Base-by-base conservation (phyloP, 768 basidiomycete genomes). In the Rickenella mellea region DNA sequence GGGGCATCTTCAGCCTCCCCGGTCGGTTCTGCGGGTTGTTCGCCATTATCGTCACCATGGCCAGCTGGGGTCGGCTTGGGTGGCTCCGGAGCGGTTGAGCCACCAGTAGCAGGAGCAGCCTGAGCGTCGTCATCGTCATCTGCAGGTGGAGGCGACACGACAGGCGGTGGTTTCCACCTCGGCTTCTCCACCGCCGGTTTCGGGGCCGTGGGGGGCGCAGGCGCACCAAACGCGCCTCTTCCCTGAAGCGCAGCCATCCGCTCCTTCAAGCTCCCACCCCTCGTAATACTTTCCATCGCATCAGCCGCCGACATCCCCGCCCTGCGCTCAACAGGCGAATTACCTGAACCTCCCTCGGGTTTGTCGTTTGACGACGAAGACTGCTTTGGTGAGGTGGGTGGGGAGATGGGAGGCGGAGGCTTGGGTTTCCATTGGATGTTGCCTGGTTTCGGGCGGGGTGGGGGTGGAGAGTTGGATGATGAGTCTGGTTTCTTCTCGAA, bases 181-280 rank as follows among this genome's bases (percentile, higher is more conserved):
- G 85, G 84, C 50, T 79, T 81, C 53, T 82, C 80, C 22, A 68
- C 57, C 1, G 72, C 63, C 5, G 81, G 79, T 44, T 77, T 74
- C 1, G 83, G 74, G 1, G 80, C 71, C 8, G 68, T 51, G 27
- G 68, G 61, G 1, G 65, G 57, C 20, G 49, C 56, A 1, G 56
- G 55, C 1, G 66, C 71, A 12, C 86, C 86, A 54, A 94, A 89
- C 8, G 69, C 89, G 12, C 86, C 84, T 33, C 72, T 79, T 6
- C 85, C 88, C 57, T 91, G 86, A 27, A 97, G 65, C 2, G 91
- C 90, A 24, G 91, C 91, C 91, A 98, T 96, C 27, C 94, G 78
- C 45, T 96, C 94, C 65, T 82, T 92, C 50, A 98, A 63, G 43
- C 86, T 88, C 4, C 77, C 83, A 2, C 75, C 83, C 43, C 78